Base-by-base conservation (phyloP, 148 eudicot genomes). In the Arbutus unedo region DNA sequence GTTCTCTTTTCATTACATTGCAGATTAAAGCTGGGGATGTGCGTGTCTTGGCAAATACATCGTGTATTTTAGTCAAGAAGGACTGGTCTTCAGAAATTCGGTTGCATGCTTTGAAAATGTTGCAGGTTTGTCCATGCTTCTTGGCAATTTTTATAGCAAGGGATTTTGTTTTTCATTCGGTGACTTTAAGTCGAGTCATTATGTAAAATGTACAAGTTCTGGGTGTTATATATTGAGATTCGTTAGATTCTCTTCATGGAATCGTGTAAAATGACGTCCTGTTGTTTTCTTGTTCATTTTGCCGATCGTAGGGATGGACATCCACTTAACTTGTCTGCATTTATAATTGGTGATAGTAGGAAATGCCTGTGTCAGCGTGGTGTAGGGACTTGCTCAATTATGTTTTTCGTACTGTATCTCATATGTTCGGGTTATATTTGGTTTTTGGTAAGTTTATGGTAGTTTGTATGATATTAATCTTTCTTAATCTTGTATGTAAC, bases 81-180 rank as follows among this genome's bases (percentile, higher is more conserved):
- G 97, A 96, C 23, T 93, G 97, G 95, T 91, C 99, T 77, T 89
- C 94, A 78, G 99, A 92, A 90, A 90, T 96, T 79, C 91, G 99
- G 78, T 85, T 96, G 75, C 99, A 96, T 62, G 98, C 99, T 64
- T 90, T 90, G 82, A 96, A 94, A 90, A 92, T 96, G 98, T 91
- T 96, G 79, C 99, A 96, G 97, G 99, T 96, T 81, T 59, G 77
- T 72, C 71, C 31, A 6, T 51, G 31, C 82, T 67, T 31, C 21
- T 19, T 80, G 3, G 60, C 71, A 31, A 49, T 79, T 8, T 38
- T 45, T n/a, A 13, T 62, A 53, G 10, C 6, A 62, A 45, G 45
- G 21, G 21, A 13, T 60, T 45, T 19, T 21, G 23, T 44, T 45
- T 55, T 62, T 62, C 49, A 9, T 45, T 23, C 38, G 23, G 43